phyloP scores from a whole-genome alignment of 164 flowering plant species.

The Saururus chinensis region DNA sequence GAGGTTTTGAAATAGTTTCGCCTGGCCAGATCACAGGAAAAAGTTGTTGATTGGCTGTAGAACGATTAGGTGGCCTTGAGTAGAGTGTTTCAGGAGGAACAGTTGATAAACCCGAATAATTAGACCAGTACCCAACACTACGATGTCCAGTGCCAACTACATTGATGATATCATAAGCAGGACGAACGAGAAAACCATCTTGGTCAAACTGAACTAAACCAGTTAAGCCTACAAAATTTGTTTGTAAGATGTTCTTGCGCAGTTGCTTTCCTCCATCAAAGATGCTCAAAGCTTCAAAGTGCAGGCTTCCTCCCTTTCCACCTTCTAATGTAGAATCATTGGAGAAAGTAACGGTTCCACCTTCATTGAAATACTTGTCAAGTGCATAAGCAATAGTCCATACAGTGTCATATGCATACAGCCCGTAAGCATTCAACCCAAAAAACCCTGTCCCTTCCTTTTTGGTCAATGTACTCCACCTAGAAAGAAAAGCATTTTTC shows the following conservation, averaged over 20 bases:
- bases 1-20: slow-evolving; percentile 39
- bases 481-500: slow-evolving; percentile 45
- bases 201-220: slow-evolving; percentile 46
- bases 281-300: slow-evolving; percentile 52
- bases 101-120: slow-evolving; percentile 54
- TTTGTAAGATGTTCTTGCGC: slow-evolving; percentile 33
- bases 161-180: slow-evolving; percentile 71
- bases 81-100: slow-evolving; percentile 58
- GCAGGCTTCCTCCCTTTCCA: slow-evolving; percentile 20
- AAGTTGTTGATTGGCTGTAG: slow-evolving; percentile 37
- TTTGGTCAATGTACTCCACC: slow-evolving; percentile 53
- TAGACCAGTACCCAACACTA: slow-evolving; percentile 67
- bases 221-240: slow-evolving; percentile 39
- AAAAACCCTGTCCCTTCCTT: slow-evolving; percentile 21
- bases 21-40: slow-evolving; percentile 64
- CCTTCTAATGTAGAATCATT: slow-evolving; percentile 36
- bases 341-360: slow-evolving; percentile 63
- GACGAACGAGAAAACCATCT: slow-evolving; percentile 38
- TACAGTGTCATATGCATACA: slow-evolving; percentile 74
- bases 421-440: slow-evolving; percentile 59
- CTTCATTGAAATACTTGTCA: slow-evolving; percentile 48
- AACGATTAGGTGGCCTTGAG: slow-evolving; percentile 39
- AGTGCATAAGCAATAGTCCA: slow-evolving; percentile 76
- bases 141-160: slow-evolving; percentile 58
- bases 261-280: slow-evolving; percentile 46